A percentile compares a stretch with the other conserved stretches of the same genome.
phyloP scores from a whole-genome alignment of 306 rosid species.

The Quercus alba region DNA sequence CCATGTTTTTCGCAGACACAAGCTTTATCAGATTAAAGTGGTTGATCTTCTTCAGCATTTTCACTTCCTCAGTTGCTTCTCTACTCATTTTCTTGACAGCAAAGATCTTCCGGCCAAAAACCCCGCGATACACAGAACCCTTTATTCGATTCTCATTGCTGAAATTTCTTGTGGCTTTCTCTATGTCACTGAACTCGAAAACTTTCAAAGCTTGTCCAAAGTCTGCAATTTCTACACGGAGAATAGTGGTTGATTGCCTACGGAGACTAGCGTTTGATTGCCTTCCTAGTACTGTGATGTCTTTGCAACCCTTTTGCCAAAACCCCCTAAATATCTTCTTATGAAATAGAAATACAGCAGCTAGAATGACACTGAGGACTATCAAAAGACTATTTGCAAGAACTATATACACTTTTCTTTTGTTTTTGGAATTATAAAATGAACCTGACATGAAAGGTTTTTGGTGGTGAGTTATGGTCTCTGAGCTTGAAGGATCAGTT shows the following conservation, averaged over 20 bases:
- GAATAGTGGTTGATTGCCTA: constrained; percentile 21
- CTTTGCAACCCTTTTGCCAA: neutral
- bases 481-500: constrained; percentile 41
- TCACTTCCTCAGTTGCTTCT: constrained; percentile 54
- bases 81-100: constrained; percentile 46
- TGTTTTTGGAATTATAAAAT: constrained; percentile 6
- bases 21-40: constrained; percentile 67
- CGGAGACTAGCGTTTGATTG: constrained; percentile 32
- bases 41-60: constrained; percentile 52
- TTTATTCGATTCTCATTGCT: constrained; percentile 43
- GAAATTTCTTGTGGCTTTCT: constrained; percentile 46
- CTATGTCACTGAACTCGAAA: constrained; percentile 42
- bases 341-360: constrained; percentile 4
- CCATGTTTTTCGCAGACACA: constrained; percentile 41
- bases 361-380: constrained; percentile 14
- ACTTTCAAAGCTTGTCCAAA: constrained; percentile 37
- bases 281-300: neutral
- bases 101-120: constrained; percentile 26
- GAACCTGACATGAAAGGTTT: neutral
- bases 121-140: constrained; percentile 46
- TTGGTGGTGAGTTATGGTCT: constrained; percentile 20
- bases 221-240: constrained; percentile 47
- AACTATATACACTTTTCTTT: constrained; percentile 12
- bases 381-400: constrained; percentile 18
- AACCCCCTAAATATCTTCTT: constrained; percentile 25